phyloP scores from a whole-genome alignment of 441 rosid species.

The Pelargonium fulgidum region DNA sequence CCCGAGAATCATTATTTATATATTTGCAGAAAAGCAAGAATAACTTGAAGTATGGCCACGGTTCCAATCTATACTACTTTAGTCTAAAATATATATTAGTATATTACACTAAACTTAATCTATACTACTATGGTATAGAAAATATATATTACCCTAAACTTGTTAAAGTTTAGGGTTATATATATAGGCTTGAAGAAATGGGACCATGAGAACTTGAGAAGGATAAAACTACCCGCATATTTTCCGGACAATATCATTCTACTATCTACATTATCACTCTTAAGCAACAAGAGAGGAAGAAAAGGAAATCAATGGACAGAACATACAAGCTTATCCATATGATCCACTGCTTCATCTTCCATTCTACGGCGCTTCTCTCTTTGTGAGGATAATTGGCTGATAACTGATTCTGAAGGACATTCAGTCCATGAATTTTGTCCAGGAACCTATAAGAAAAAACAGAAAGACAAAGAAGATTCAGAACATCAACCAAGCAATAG shows the following conservation, averaged over 20 bases:
- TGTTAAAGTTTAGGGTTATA: no score
- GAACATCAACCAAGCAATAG: neutral
- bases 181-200: no score
- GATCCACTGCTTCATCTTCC: conserved; percentile 48
- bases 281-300: neutral
- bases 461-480: neutral
- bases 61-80: no score
- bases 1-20: no score
- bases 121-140: no score
- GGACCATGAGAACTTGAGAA: no score
- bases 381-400: conserved; percentile 27
- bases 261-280: neutral
- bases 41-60: no score
- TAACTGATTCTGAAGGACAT: conserved; percentile 31
- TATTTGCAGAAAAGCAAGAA: no score
- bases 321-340: conserved; percentile 31
- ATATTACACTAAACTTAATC: no score
- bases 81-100: no score
- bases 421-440: conserved; percentile 81
- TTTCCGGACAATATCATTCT: neutral
- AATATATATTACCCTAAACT: no score
- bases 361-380: conserved; percentile 70
- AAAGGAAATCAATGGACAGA: neutral
- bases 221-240: neutral
- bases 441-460: conserved; percentile 45